phyloP scores from a whole-genome alignment of 805 yeast species.

The Saccharomycopsis synnaedendra region DNA sequence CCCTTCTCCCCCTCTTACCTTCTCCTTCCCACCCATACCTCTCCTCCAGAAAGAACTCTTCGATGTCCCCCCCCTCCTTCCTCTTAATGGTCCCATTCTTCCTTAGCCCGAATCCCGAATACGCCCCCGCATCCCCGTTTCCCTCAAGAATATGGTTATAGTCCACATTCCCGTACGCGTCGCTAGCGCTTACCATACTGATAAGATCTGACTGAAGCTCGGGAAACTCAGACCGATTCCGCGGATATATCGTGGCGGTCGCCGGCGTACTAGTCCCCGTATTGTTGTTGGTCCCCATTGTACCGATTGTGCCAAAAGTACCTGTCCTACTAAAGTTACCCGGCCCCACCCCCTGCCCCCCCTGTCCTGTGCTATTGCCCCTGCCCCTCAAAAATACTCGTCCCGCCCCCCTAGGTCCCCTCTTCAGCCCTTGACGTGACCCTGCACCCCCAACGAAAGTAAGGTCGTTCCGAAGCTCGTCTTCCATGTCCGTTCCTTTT shows the following conservation, averaged over 20 bases:
- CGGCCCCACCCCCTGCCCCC: no score
- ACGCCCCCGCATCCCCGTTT: background rate
- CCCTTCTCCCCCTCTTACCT: no score
- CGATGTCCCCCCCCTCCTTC: background rate
- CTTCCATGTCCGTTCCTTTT: background rate
- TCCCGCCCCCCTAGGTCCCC: no score
- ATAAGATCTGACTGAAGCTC: constrained; percentile 6
- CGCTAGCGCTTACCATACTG: constrained; percentile 10
- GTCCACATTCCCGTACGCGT: constrained; percentile 7
- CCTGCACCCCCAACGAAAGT: background rate
- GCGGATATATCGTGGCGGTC: background rate
- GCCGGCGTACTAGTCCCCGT: background rate
- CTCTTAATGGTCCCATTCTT: constrained; percentile 14
- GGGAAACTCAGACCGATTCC: background rate
- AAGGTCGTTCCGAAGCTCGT: background rate
- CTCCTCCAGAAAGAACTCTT: background rate
- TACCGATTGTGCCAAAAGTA: no score
- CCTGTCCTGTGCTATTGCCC: background rate
- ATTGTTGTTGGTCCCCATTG: no score
- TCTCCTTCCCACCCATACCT: background rate
- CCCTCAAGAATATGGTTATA: constrained; percentile 8
- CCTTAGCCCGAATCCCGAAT: constrained; percentile 12
- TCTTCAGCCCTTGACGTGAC: no score
- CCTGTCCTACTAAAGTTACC: no score
- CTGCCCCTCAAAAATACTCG: no score